Conservation (phyloP, 495 filamentous ascomycete genomes). For the Parathielavia appendiculata region DNA sequence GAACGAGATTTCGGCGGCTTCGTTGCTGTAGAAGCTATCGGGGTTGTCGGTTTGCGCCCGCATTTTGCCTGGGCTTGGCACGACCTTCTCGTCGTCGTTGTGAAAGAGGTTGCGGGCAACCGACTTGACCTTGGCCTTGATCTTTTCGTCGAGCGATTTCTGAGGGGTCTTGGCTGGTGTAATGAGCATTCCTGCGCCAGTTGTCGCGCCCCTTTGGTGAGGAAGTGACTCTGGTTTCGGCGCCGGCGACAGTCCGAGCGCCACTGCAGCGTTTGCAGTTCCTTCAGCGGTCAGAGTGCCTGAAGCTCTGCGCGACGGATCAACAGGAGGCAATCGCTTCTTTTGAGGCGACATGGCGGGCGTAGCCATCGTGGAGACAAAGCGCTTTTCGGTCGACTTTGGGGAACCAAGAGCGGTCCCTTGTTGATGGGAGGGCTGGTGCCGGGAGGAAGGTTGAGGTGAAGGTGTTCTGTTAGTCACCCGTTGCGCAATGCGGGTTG, state of each 20-base stretch:
- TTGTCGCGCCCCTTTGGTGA: conserved; percentile 1
- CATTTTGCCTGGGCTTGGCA: conserved; percentile 54
- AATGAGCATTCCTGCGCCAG: conserved; percentile 58
- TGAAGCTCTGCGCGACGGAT: conserved; percentile 38
- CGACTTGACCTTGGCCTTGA: conserved; percentile 51
- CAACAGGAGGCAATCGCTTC: conserved; percentile 37
- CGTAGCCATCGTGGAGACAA: conserved; percentile 31
- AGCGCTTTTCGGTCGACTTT: conserved; percentile 25
- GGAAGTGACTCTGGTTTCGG: conserved; percentile 2
- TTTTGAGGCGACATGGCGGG: conserved; percentile 51
- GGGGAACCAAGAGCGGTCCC: conserved; percentile 29
- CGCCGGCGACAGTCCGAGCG: conserved; percentile 28
- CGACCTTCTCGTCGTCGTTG: conserved; percentile 51
- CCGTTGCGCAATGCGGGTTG: conserved; percentile 45
- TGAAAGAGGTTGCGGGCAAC: conserved; percentile 74
- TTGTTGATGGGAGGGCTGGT: conserved; percentile 27
- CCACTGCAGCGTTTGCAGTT: conserved; percentile 34
- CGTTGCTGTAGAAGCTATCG: conserved; percentile 61
- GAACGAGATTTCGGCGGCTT: conserved; percentile 52
- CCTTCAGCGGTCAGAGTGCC: conserved; percentile 33
- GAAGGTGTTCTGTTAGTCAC: conserved; percentile 41
- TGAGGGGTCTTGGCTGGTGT: conserved; percentile 88
- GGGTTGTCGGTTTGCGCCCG: conserved; percentile 56
- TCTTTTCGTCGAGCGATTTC: conserved; percentile 54
- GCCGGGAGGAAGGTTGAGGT: conserved; percentile 37